Evolutionary conservation across 352 stramenopile genomes (phyloP), one percentile per base, ranked within the genome.

Genomic region (Pythium dissotocum): DNA sequence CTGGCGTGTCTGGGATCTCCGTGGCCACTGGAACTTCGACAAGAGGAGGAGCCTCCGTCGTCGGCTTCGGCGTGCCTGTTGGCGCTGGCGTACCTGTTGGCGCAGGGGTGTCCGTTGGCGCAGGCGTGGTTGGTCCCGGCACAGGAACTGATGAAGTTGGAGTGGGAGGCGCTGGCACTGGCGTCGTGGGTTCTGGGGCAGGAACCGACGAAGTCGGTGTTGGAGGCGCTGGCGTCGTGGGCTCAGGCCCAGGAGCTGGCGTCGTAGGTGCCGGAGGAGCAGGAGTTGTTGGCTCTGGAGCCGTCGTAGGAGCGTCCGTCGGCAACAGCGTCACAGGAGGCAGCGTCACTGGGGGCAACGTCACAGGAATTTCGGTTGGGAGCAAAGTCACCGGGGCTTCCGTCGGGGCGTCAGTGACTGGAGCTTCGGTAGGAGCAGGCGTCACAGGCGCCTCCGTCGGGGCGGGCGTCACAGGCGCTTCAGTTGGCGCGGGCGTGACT

Each of bases 41-140:
- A 1, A 40, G 8, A 24, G 42, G n/a, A 44, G 58, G 58, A 6
- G 28, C 58, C 13, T 51, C 48, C 14, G 63, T 62, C 1, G 63
- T 61, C 8, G 63, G 63, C 5, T 44, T 44, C 1, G 54, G 26
- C 21, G 61, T 59, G 49, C 18, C 6, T 6, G 58, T 26, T 14
- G 46, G 21, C 51, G 61, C 30, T 9, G 58, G 44, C 2, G 26
- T 7, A 6, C 7, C 8, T 30, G 61, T 28, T 36, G 61, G 35
- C 24, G 35, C 33, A 33, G 52, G 21, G 7, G 57, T 53, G 21
- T 24, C 21, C 40, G 57, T 7, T 54, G 57, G n/a, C 12, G 38
- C 56, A 16, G 56, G 40, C 40, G 40, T 54, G n/a, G 58, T 63
- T 38, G 58, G 58, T 0, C 51, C 56, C 7, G 56, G 33, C 6